Base-by-base conservation (phyloP, 805 yeast species). In the Nakazawaea anatomiae region DNA sequence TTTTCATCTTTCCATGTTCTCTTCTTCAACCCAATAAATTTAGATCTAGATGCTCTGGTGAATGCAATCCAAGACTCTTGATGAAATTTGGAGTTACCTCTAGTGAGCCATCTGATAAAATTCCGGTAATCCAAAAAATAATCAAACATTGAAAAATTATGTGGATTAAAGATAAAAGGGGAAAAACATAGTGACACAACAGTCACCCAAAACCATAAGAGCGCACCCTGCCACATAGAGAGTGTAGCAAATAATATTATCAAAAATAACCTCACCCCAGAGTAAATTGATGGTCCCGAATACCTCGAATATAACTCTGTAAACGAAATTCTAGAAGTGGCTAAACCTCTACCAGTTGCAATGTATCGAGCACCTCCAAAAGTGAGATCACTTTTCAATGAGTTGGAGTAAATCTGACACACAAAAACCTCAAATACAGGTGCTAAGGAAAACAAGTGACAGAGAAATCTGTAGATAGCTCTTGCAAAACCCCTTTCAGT, bases 401-500 rank as follows among this genome's bases (percentile, higher is more conserved):
- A 78, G 58, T 81, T 80, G 4, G 97, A 87, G 64, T 92, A 92
- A 7, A 91, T 85, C 67, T 91, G 97, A 65, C 97, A 89, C 7
- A 89, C 96, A 69, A 92, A 90, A 6, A 92, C 97, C 65, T 92
- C 98, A 68, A 92, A 92, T 49, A 91, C 69, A 2, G 97, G 97
- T 2, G 97, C 87, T 53, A 91, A 66, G 0, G 97, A 90, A 34
- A 80, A 63, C 51, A 92, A 74, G 60, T 92, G 98, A 64, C 78
- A 80, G n/a, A 78, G 63, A 46, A 91, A 77, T 55, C 97, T 75
- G 38, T 77, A 72, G 2, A 77, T 58, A 0, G 97, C 92, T 57
- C 85, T 84, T 80, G 86, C 75, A 11, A 84, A 57, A 0, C 98
- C 97, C 59, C 90, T 82, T 64, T 92, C 98, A 10, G 89, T 77